These are phyloP conservation scores for Gleditsia sinensis DNA, from an alignment of 306 rosid genomes.

Conservation along the genomic window DNA sequence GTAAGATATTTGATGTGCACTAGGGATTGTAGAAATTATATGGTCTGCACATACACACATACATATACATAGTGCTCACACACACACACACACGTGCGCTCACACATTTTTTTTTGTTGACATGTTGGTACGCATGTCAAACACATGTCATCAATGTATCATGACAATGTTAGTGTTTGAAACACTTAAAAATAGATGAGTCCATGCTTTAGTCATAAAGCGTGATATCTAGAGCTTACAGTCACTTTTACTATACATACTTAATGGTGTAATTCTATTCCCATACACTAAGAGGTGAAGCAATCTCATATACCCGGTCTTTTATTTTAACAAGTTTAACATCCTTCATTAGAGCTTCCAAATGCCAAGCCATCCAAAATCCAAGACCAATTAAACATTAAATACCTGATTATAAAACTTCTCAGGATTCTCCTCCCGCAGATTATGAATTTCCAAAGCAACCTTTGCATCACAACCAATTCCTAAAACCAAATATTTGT, in stretches of 20 bases:
- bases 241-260: neutral
- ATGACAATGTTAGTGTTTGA: too few relatives aligned
- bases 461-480: constrained; percentile 70
- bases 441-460: constrained; percentile 69
- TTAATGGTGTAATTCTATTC: neutral
- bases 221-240: neutral
- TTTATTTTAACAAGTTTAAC: constrained; percentile 18
- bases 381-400: constrained; percentile 16
- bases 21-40: too few relatives aligned
- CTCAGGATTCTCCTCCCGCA: constrained; percentile 69
- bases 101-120: too few relatives aligned
- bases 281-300: constrained; percentile 4
- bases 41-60: too few relatives aligned
- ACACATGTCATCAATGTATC: too few relatives aligned
- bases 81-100: too few relatives aligned
- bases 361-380: constrained; percentile 19
- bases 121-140: too few relatives aligned
- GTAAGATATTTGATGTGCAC: too few relatives aligned
- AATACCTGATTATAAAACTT: constrained; percentile 66
- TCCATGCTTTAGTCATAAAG: neutral
- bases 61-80: too few relatives aligned
- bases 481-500: constrained; percentile 35
- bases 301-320: constrained; percentile 19
- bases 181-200: too few relatives aligned
- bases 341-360: constrained; percentile 22